Conservation (phyloP, 306 rosid species). For the Crataegus laevigata region DNA sequence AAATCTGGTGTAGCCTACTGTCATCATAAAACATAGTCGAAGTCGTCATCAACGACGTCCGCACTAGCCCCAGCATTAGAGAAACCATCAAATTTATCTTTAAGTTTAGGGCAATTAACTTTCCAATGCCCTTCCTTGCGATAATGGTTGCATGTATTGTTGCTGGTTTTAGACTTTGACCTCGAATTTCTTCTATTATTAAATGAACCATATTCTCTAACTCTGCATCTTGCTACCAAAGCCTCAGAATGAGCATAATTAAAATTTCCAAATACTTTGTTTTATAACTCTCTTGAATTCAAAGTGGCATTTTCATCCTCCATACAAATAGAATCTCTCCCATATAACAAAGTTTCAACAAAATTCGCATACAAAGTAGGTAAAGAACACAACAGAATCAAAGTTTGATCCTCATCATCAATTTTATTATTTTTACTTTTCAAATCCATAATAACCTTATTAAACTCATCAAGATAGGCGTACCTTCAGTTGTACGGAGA, state of each 20-base stretch:
- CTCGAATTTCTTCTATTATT: neutral
- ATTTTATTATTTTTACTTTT: neutral
- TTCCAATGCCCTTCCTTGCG: neutral
- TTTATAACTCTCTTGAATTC: neutral
- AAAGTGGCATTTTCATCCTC: neutral
- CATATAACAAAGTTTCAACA: neutral
- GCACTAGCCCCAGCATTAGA: neutral
- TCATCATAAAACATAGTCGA: neutral
- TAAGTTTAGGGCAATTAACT: neutral
- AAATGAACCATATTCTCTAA: neutral
- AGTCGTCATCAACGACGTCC: neutral
- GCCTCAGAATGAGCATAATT: neutral
- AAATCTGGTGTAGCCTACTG: neutral
- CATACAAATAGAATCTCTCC: neutral
- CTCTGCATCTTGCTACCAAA: neutral
- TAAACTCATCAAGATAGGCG: neutral
- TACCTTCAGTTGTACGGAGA: neutral
- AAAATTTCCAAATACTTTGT: neutral
- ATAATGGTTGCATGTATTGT: neutral
- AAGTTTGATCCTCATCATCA: neutral
- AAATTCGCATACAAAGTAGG: neutral
- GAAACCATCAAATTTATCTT: neutral
- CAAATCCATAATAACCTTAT: neutral
- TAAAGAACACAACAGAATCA: neutral
- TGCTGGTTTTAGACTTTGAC: neutral